Conservation (phyloP, 2,329 filamentous ascomycete genomes). For the Penicillium sp. region DNA sequence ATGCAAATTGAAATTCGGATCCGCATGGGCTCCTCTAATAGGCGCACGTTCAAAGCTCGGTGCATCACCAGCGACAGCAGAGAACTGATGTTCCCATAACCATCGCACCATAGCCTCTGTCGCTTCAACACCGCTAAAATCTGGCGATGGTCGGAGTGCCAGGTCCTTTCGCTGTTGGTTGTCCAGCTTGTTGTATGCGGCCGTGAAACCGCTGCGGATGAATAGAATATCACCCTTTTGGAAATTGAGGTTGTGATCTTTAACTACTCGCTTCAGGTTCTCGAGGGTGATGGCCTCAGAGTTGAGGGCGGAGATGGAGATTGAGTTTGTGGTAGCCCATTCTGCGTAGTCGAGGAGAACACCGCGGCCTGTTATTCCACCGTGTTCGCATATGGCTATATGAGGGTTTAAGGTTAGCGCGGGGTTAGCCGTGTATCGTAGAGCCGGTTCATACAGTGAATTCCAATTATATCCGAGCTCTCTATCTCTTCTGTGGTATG, state of each 20-base stretch:
- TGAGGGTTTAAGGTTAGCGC: neutral
- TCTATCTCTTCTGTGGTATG: constrained; percentile 25
- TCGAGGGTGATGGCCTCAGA: constrained; percentile 21
- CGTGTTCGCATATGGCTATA: constrained; percentile 22
- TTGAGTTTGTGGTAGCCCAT: constrained; percentile 19
- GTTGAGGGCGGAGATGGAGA: constrained; percentile 20
- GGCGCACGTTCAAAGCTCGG: constrained; percentile 35
- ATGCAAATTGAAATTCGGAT: constrained; percentile 30
- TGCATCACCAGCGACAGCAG: constrained; percentile 37
- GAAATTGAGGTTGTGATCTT: constrained; percentile 19
- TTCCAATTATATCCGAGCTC: constrained; percentile 21
- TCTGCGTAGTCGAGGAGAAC: constrained; percentile 25
- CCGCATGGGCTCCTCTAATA: constrained; percentile 27
- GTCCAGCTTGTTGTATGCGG: constrained; percentile 20
- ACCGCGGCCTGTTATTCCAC: constrained; percentile 26
- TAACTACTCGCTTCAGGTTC: constrained; percentile 15
- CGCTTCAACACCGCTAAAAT: constrained; percentile 37
- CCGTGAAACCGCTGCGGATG: constrained; percentile 25
- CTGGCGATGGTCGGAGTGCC: constrained; percentile 19
- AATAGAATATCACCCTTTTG: constrained; percentile 25
- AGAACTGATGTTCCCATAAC: constrained; percentile 39
- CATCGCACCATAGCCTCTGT: constrained; percentile 34
- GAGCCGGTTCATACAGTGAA: constrained; percentile 16
- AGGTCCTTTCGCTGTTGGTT: constrained; percentile 17
- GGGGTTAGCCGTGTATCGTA: neutral